Percentiles rank a stretch among this genome's conserved stretches.
Evolutionary conservation across 2,329 filamentous ascomycete genomes (phyloP).

Genomic region (Exophiala lecanii-corni): DNA sequence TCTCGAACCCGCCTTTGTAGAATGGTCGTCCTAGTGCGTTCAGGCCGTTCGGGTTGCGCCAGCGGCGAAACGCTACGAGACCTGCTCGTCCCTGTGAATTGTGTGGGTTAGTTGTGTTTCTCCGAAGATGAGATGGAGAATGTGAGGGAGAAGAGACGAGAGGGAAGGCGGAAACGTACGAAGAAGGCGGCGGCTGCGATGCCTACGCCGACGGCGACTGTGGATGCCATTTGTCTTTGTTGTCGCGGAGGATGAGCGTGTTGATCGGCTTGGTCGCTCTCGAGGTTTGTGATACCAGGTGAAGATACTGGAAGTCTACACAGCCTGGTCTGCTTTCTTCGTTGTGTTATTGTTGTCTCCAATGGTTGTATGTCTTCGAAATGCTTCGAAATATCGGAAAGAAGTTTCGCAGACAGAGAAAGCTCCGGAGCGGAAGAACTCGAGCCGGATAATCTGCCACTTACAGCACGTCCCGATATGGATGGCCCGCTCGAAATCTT

Average conservation of each 20-base stretch:
- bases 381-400: too few relatives aligned
- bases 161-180: constrained; percentile 51
- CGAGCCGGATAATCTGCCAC: background rate
- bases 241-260: too few relatives aligned
- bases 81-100: constrained; percentile 75
- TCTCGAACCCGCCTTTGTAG: constrained; percentile 98
- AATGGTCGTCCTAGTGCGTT: constrained; percentile 83
- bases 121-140: constrained; percentile 1
- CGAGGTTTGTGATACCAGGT: too few relatives aligned
- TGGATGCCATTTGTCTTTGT: constrained; percentile 38
- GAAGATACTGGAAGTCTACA: too few relatives aligned
- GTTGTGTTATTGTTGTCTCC: too few relatives aligned
- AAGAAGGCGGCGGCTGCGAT: constrained; percentile 66
- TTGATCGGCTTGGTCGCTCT: too few relatives aligned
- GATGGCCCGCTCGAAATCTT: background rate
- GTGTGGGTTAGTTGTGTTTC: constrained; percentile 1
- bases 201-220: constrained; percentile 42
- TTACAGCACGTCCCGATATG: too few relatives aligned
- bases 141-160: constrained; percentile 1
- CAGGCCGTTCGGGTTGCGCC: constrained; percentile 59
- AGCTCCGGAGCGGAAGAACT: background rate
- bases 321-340: too few relatives aligned
- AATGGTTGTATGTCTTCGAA: too few relatives aligned
- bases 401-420: background rate
- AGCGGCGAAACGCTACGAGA: constrained; percentile 80